phyloP scores from a whole-genome alignment of 2,329 filamentous ascomycete genomes.

The Hansfordia pulvinata region DNA sequence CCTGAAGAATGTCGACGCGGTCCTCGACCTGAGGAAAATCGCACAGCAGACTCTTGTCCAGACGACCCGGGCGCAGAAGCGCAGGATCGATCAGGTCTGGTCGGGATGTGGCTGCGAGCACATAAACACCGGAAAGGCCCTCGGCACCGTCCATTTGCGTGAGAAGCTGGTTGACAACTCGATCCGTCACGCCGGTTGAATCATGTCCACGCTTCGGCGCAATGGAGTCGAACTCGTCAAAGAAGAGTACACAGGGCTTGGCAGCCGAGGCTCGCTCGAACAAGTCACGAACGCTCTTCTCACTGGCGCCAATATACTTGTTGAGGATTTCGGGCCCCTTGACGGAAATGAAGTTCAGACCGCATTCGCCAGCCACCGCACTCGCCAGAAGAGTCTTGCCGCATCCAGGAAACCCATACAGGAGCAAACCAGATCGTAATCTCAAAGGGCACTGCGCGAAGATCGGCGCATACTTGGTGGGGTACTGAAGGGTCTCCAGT shows the following conservation, averaged over 20 bases:
- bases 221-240: slow-evolving; percentile 97
- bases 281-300: slow-evolving; percentile 89
- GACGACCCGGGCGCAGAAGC: slow-evolving; percentile 73
- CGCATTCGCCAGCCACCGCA: slow-evolving; percentile 94
- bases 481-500: slow-evolving; percentile 89
- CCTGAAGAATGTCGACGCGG: slow-evolving; percentile 74
- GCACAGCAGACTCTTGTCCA: slow-evolving; percentile 89
- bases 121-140: slow-evolving; percentile 87
- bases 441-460: slow-evolving; percentile 92
- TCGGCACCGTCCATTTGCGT: slow-evolving; percentile 99
- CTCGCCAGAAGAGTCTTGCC: slow-evolving; percentile 93
- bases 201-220: slow-evolving; percentile 96
- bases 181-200: slow-evolving; percentile 93
- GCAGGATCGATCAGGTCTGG: slow-evolving; percentile 95
- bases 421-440: slow-evolving; percentile 79
- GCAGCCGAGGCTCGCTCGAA: slow-evolving; percentile 89
- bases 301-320: slow-evolving; percentile 96
- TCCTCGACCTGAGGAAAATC: slow-evolving; percentile 74
- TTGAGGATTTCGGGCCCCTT: slow-evolving; percentile 97
- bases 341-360: slow-evolving; percentile 95
- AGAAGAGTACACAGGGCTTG: slow-evolving; percentile 88
- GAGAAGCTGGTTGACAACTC: slow-evolving; percentile 93
- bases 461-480: slow-evolving; percentile 94
- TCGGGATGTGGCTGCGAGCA: slow-evolving; percentile 83
- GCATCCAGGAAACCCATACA: slow-evolving; percentile 92